Evolutionary conservation across 225 moss, liverwort and hornwort genomes (phyloP), one percentile per base, ranked within the genome.

Genomic region (Straminergon stramineum): DNA sequence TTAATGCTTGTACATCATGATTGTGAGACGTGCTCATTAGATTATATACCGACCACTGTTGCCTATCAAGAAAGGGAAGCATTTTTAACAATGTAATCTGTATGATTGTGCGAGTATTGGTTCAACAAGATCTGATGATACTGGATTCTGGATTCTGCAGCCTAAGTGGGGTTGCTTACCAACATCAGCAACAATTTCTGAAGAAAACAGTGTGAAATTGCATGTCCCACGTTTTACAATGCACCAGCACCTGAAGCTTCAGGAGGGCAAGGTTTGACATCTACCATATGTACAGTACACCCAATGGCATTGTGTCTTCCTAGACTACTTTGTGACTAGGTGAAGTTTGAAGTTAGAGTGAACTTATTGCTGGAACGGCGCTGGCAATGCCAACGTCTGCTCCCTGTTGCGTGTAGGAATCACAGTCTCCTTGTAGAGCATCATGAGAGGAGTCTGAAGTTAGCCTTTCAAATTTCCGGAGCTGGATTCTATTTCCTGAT

Each of bases 111-210:
- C 53, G 82, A 37, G 22, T 86, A 61, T 56, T 71, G 53, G 41
- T 60, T 75, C 57, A 87, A 34, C 51, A 84, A 84, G 68, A n/a
- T 60, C 68, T 85, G 74, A 35, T n/a, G 52, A 82, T 62, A 75
- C 83, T 83, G 32, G 52, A 62, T 30, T 81, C 43, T 87, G 68
- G 84, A 84, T 86, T 89, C 64, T 92, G 91, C 94, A 98, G 98
- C 96, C 98, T 32, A 98, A 97, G 89, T 97, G 97, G 94, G 97
- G 97, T 82, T 95, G 93, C 89, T 90, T 97, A 82, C 96, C 97
- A 62, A 71, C 91, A n/a, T 91, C 94, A 82, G 81, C 91, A n/a
- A 89, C 91, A 71, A 90, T 95, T 45, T 91, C 89, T 28, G 90
- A 94, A 81, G 90, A 94, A 45, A 94, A 93, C 60, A 78, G 34